Evolutionary conservation across 2,329 filamentous ascomycete genomes (phyloP).

Genomic region (Xylariaceae sp.): DNA sequence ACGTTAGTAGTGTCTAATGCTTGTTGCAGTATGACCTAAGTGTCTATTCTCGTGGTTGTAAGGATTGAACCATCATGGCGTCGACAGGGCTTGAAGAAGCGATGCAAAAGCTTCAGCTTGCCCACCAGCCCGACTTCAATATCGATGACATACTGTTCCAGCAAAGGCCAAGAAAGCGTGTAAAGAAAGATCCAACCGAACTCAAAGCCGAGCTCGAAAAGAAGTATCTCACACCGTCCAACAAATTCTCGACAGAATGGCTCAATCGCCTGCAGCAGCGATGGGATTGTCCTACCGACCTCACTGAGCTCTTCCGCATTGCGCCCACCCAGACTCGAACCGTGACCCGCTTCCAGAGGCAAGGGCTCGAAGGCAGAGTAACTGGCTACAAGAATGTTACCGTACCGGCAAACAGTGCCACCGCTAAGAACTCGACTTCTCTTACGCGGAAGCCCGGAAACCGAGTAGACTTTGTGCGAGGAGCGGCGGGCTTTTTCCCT

Average conservation of each 20-base stretch:
- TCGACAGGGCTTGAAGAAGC: slow-evolving; percentile 51
- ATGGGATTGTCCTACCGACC: slow-evolving; percentile 84
- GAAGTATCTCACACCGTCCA: slow-evolving; percentile 79
- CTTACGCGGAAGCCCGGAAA: slow-evolving; percentile 84
- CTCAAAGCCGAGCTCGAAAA: slow-evolving; percentile 75
- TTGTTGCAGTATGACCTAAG: no score
- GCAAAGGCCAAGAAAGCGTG: slow-evolving; percentile 48
- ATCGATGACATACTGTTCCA: slow-evolving; percentile 66
- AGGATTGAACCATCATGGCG: slow-evolving; percentile 32
- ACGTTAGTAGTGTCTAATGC: no score
- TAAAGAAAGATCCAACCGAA: slow-evolving; percentile 61
- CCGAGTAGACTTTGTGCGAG: slow-evolving; percentile 88
- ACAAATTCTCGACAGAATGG: slow-evolving; percentile 82
- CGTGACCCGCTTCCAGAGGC: slow-evolving; percentile 89
- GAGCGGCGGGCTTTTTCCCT: slow-evolving; percentile 90
- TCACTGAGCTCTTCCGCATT: slow-evolving; percentile 83
- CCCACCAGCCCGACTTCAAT: slow-evolving; percentile 40
- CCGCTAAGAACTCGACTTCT: slow-evolving; percentile 94
- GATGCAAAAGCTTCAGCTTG: slow-evolving; percentile 57
- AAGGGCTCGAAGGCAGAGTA: slow-evolving; percentile 89
- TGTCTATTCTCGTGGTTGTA: not conserved
- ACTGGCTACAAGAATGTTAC: slow-evolving; percentile 95
- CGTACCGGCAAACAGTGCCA: slow-evolving; percentile 84
- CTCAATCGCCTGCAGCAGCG: slow-evolving; percentile 85
- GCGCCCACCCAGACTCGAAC: slow-evolving; percentile 92